phyloP scores from a whole-genome alignment of 73 alveolate species.

The Paramecium pentaurelia region DNA sequence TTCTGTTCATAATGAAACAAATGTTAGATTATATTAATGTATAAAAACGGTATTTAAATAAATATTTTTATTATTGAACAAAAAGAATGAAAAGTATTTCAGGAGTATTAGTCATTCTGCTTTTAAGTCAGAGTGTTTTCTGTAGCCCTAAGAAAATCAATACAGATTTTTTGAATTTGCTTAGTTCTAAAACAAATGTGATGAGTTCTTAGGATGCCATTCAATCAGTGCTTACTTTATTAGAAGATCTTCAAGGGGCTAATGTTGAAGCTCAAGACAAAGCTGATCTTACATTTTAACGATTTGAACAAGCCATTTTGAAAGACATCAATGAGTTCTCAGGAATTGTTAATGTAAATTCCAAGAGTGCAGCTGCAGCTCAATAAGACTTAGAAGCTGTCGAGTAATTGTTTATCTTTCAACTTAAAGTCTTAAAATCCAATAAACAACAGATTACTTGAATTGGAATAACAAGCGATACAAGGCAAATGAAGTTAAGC shows the following conservation, averaged over 20 bases:
- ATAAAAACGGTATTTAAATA: slow-evolving; percentile 1
- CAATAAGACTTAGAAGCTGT: slow-evolving; percentile 27
- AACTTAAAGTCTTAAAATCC: slow-evolving; percentile 9
- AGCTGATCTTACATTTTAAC: slow-evolving; percentile 16
- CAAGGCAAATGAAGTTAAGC: slow-evolving; percentile 32
- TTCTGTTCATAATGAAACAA: neutral
- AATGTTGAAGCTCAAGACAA: slow-evolving; percentile 25
- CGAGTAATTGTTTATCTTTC: neutral
- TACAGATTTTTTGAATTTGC: slow-evolving; percentile 23
- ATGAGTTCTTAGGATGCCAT: slow-evolving; percentile 28
- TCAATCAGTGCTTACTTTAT: neutral
- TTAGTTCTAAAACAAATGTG: slow-evolving; percentile 27
- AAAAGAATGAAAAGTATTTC: neutral
- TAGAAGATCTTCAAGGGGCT: neutral
- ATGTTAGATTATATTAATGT: neutral
- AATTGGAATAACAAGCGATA: slow-evolving; percentile 45
- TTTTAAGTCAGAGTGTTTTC: neutral
- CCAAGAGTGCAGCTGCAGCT: slow-evolving; percentile 33
- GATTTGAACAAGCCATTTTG: slow-evolving; percentile 36
- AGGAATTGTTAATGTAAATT: slow-evolving; percentile 29
- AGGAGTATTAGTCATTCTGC: neutral
- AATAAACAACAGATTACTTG: slow-evolving; percentile 41
- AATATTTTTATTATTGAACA: neutral
- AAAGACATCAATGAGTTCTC: slow-evolving; percentile 20
- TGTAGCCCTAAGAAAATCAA: slow-evolving; percentile 34